Base-by-base conservation (phyloP, 225 moss, liverwort and hornwort species). In the Sphagnum contortum region DNA sequence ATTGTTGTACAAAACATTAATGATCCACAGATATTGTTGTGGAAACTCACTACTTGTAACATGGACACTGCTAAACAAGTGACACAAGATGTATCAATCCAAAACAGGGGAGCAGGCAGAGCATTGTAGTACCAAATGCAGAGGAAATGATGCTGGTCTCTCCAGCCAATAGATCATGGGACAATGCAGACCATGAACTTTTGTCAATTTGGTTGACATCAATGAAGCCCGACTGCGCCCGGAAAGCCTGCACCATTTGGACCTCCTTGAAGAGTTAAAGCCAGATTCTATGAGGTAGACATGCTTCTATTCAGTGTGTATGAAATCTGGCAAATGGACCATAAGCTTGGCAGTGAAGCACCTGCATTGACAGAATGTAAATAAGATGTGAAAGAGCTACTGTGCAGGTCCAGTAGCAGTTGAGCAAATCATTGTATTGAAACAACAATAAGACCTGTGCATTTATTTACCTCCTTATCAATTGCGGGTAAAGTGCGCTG, bases 161-260 rank as follows among this genome's bases (percentile, higher is more conserved):
- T 64, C 84, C 92, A 12, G 87, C 77, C 44, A 74, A 66, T 6
- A 89, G 72, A 83, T 92, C 92, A 65, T 71, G 68, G 54, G 82
- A 73, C 50, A 92, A 48, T 67, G 76, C 79, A 50, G 92, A 87
- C 70, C 87, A 69, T 45, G 85, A 74, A 60, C 85, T 72, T 44
- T 85, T 78, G 53, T 81, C 72, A 49, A 89, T 81, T 75, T 68
- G 70, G 49, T 89, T 89, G 6, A 85, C 64, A 71, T 92, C 92
- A 67, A 89, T 73, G 61, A 77, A 92, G 56, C 85, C 83, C 45
- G 85, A 89, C 70, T 83, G 74, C 48, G 73, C 66, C 81, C 88
- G 89, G 65, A 98, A 76, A 62, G 77, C 87, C 92, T 96, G 81
- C 69, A 73, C 50, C 12, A 29, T 48, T 48, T 3, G 7, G 4